Base-by-base conservation (phyloP, 1,284 basidiomycete species). In the Malassezia brasiliensis region DNA sequence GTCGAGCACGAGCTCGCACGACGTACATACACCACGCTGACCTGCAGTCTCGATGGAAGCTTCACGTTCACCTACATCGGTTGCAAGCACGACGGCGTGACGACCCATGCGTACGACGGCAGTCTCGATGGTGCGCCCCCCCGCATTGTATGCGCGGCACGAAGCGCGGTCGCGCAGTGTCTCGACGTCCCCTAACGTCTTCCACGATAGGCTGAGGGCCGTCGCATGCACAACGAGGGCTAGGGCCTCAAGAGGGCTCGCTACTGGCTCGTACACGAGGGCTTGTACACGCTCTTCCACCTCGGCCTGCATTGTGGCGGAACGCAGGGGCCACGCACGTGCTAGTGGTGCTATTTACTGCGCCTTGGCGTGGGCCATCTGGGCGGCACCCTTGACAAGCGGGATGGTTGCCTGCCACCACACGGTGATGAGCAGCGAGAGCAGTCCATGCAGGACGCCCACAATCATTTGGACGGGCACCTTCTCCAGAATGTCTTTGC, bases 321-420 rank as follows among this genome's bases (percentile, higher is more conserved):
- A 35, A 17, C 32, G 39, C 34, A 45, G 28, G 49, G 31, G 39
- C 40, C 20, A 52, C 40, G 12, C 25, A 22, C 49, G 31, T 42
- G 30, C 22, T 17, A 40, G 17, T 14, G 3, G 9, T 42, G 34
- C 17, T 15, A 40, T n/a, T 22, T 28, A 53, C 39, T 37, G 36
- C 5, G 44, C 6, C 28, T 53, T 53, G 31, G 39, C 37, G 19
- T 30, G 52, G 15, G 52, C 52, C n/a, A 45, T 45, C 25, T 45
- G 42, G 32, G 42, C 42, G n/a, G 42, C 42, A 25, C 42, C 42
- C 32, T 45, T 45, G n/a, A 56, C 54, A 3, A 22, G n/a, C 3
- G 54, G 54, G 15, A 56, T 17, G 12, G 54, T 56, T 11, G 42
- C 54, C 19, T 56, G 54, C 54, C 54, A 56, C 66, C 64, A 67